Evolutionary conservation across 192 early-diverging fungal species (phyloP).

Genomic region (Rhizophagus clarus): DNA sequence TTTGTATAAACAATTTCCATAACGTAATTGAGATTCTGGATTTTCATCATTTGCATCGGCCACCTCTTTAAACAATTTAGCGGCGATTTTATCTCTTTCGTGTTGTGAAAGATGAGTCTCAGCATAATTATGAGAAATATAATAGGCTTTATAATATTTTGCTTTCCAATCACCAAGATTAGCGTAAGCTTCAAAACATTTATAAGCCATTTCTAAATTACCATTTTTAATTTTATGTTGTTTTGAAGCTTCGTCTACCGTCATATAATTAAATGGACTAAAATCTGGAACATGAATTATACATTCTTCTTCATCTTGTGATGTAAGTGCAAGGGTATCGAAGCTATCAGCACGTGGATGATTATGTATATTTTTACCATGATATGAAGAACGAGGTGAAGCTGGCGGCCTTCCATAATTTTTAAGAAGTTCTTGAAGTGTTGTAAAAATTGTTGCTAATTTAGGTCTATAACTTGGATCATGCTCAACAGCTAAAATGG

Average conservation of each 20-base stretch:
- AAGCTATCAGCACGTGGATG: neutral
- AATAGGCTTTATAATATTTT: neutral
- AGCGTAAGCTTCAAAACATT: neutral
- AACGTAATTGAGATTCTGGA: conserved; percentile 1
- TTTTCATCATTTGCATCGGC: neutral
- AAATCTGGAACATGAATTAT: neutral
- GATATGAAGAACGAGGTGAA: neutral
- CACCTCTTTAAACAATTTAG: conserved; percentile 3
- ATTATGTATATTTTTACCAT: neutral
- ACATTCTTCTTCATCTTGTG: neutral
- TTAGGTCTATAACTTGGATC: neutral
- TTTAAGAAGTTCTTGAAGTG: neutral
- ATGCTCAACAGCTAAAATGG: neutral
- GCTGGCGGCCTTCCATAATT: neutral
- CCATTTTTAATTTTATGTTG: neutral
- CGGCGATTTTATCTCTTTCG: neutral
- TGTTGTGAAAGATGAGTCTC: neutral
- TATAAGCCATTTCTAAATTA: neutral
- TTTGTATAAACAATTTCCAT: neutral
- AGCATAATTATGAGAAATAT: neutral
- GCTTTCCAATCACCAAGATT: neutral
- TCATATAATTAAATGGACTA: neutral
- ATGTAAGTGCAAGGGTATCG: neutral
- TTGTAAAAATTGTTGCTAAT: neutral
- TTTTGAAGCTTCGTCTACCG: neutral